Evolutionary conservation across 768 basidiomycete genomes (phyloP), one percentile per base, ranked within the genome.

Genomic region (Podaxis sp.): DNA sequence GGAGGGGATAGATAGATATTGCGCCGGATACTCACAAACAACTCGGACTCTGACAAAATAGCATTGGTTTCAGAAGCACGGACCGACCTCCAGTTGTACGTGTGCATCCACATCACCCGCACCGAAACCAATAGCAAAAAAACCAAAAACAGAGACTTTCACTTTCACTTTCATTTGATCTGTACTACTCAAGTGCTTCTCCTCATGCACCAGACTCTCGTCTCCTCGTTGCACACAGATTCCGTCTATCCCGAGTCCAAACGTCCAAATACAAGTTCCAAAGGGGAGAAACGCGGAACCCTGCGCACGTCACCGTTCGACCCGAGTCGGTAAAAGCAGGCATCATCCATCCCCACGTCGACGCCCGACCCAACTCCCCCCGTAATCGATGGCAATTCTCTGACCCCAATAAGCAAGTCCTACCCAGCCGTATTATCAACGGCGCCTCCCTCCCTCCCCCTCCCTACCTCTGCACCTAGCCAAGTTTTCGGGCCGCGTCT

Each of bases 131-230:
- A 24, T 42, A 19, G 44, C 44, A 46, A 17, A 46, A 46, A 46
- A 46, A 46, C 44, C 19, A 46, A 46, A 17, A n/a, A 8, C 44
- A 46, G 19, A 22, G 44, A 46, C n/a, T 46, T 9, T n/a, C 44
- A 19, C 52, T 54, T 28, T 54, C 33, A 26, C 42, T 57, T 57
- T 57, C 57, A 57, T 57, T 57, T 40, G 26, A 19, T 40, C 15
- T 40, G 26, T 38, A 52, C 44, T 46, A 19, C 19, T 22, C 44
- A n/a, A 46, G 44, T 46, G 7, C 44, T 46, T 46, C 44, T 46
- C 44, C 19, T 6, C 44, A 46, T 19, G 44, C 44, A 17, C 44
- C 15, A 46, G 19, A 46, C 7, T 33, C 33, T 33, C 33, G 33
- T 33, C 33, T 33, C 30, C 30, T 33, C 8, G 2, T 9, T 9